A percentile compares a stretch with the other conserved stretches of the same genome.
These are phyloP conservation scores for Pyrenula massariospora DNA, from an alignment of 495 filamentous ascomycete species.

Conservation along the genomic window DNA sequence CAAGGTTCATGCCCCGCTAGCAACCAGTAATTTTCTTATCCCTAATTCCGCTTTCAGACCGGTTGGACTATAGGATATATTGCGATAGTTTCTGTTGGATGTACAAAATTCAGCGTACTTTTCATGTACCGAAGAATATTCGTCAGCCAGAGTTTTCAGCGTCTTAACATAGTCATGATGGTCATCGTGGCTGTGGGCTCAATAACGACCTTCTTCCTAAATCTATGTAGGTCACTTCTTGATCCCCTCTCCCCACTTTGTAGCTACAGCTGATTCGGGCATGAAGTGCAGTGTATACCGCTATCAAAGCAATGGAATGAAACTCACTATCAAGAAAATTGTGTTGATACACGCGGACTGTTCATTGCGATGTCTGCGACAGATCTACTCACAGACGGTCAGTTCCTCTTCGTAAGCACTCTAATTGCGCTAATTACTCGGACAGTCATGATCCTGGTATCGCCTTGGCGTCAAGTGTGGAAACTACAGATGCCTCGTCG, in stretches of 20 bases:
- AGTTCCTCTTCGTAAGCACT: neutral
- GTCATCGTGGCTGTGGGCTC: neutral
- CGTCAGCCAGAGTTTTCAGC: neutral
- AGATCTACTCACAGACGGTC: neutral
- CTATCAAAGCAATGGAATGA: neutral
- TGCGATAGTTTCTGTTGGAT: neutral
- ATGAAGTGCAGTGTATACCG: neutral
- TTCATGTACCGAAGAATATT: neutral
- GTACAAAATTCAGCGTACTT: neutral
- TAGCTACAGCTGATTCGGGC: neutral
- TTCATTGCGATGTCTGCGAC: neutral
- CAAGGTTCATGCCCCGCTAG: neutral
- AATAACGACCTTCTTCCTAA: neutral
- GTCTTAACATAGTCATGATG: neutral
- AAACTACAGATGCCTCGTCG: constrained; percentile 27
- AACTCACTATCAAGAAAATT: neutral
- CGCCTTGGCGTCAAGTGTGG: constrained; percentile 9
- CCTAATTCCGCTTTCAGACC: neutral
- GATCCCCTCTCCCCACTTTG: neutral
- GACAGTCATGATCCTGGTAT: neutral
- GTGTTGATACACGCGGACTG: neutral
- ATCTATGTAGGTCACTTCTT: neutral
- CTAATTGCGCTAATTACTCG: neutral
- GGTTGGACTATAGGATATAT: neutral
- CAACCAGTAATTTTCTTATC: neutral